Conservation (phyloP, 2,329 filamentous ascomycete genomes). For the Periglandula ipomoeae region DNA sequence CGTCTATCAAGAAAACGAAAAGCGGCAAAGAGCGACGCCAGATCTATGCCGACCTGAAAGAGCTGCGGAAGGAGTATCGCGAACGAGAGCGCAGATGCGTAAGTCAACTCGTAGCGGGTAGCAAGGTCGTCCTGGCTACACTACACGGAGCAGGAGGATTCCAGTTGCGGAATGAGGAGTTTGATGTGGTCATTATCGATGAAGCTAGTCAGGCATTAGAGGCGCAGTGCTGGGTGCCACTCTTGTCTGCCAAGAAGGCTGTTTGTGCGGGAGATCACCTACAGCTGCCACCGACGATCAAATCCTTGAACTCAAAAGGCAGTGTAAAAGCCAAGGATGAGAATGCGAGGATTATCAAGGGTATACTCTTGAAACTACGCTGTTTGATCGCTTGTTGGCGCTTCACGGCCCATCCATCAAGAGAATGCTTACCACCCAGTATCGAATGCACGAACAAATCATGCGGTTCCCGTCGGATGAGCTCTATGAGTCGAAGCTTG, state of each 20-base stretch:
- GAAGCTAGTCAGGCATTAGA: slow-evolving; percentile 94
- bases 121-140: slow-evolving; percentile 84
- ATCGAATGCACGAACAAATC: slow-evolving; percentile 94
- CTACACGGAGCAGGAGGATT: slow-evolving; percentile 84
- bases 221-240: slow-evolving; percentile 92
- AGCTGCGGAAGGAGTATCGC: slow-evolving; percentile 79
- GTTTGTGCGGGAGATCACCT: slow-evolving; percentile 91
- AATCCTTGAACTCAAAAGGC: slow-evolving; percentile 54
- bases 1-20: slow-evolving; percentile 77
- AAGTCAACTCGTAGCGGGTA: slow-evolving; percentile 60
- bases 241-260: slow-evolving; percentile 72
- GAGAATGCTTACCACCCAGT: slow-evolving; percentile 91
- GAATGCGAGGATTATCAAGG: slow-evolving; percentile 31
- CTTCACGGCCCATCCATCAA: slow-evolving; percentile 80
- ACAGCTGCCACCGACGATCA: slow-evolving; percentile 90
- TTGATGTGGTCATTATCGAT: slow-evolving; percentile 92
- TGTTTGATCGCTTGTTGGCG: slow-evolving; percentile 80
- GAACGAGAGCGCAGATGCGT: slow-evolving; percentile 79
- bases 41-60: slow-evolving; percentile 79
- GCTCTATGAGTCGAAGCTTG: slow-evolving; percentile 72
- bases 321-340: slow-evolving; percentile 29
- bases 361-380: slow-evolving; percentile 71
- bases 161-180: slow-evolving; percentile 69
- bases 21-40: slow-evolving; percentile 68
- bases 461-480: slow-evolving; percentile 90